phyloP scores from a whole-genome alignment of 805 yeast genomes.

The Ogataea trehaloabstinens region DNA sequence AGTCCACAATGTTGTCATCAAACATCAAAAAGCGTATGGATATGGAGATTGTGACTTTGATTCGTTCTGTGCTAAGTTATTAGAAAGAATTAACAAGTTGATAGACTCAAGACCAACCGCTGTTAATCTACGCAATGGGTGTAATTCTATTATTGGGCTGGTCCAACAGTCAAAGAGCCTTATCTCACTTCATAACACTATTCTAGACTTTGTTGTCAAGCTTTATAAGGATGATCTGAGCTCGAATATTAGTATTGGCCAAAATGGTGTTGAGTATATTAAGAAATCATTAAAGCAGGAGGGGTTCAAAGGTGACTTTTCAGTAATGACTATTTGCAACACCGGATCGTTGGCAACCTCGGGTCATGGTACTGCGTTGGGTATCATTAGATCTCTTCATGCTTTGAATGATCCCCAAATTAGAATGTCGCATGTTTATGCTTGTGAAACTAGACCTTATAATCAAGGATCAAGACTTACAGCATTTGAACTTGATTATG shows the following conservation, averaged over 20 bases:
- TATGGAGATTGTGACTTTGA: slow-evolving; percentile 19
- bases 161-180: slow-evolving; percentile 18
- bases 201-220: slow-evolving; percentile 46
- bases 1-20: slow-evolving; percentile 34
- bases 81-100: slow-evolving; percentile 57
- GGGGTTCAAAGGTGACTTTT: slow-evolving; percentile 60
- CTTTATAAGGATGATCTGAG: slow-evolving; percentile 73
- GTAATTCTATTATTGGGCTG: slow-evolving; percentile 43
- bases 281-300: slow-evolving; percentile 41
- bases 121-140: slow-evolving; percentile 82
- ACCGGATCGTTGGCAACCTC: slow-evolving; percentile 97
- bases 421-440: slow-evolving; percentile 68
- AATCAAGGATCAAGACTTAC: slow-evolving; percentile 95
- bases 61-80: slow-evolving; percentile 37
- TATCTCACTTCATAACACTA: slow-evolving; percentile 25
- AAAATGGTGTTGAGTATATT: slow-evolving; percentile 74
- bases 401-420: slow-evolving; percentile 31
- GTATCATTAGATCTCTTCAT: slow-evolving; percentile 78
- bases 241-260: slow-evolving; percentile 79
- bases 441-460: slow-evolving; percentile 94
- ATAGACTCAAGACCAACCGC: slow-evolving; percentile 91
- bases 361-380: slow-evolving; percentile 96
- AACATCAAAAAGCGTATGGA: slow-evolving; percentile 27
- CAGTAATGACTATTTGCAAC: slow-evolving; percentile 89
- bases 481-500: slow-evolving; percentile 85